Percentiles rank a stretch among this genome's conserved stretches.
These are phyloP conservation scores for Yarrowia sp. DNA, from an alignment of 805 yeast species.

Conservation along the genomic window DNA sequence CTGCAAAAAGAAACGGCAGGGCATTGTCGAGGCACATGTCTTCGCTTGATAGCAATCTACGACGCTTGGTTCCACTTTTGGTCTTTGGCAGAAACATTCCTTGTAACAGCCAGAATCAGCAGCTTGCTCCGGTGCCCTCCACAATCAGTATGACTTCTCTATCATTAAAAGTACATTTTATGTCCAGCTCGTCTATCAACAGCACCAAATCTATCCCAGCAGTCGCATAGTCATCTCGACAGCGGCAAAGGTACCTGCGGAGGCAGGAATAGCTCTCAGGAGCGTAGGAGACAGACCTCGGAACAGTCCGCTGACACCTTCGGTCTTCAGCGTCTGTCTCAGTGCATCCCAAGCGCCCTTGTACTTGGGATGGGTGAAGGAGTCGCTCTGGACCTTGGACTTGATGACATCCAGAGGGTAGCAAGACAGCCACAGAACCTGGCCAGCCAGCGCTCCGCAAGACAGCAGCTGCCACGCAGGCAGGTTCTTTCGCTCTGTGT, in stretches of 20 bases:
- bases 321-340: slow-evolving; percentile 43
- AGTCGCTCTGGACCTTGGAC: slow-evolving; percentile 56
- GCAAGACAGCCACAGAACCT: slow-evolving; percentile 66
- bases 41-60: too few relatives aligned
- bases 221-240: slow-evolving; percentile 64
- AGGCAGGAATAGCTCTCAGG: slow-evolving; percentile 62
- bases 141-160: background rate
- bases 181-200: background rate
- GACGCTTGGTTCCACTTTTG: too few relatives aligned
- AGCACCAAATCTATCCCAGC: slow-evolving; percentile 32
- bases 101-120: too few relatives aligned
- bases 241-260: slow-evolving; percentile 75
- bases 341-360: slow-evolving; percentile 46
- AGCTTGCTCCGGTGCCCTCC: too few relatives aligned
- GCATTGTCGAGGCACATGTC: too few relatives aligned
- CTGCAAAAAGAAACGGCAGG: too few relatives aligned
- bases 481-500: slow-evolving; percentile 46
- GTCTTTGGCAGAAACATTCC: too few relatives aligned
- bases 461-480: slow-evolving; percentile 54
- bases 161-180: slow-evolving; percentile 12
- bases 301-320: slow-evolving; percentile 53
- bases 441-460: slow-evolving; percentile 68
- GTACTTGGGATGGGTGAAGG: slow-evolving; percentile 42
- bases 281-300: slow-evolving; percentile 58
- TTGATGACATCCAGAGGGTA: slow-evolving; percentile 66